These are phyloP conservation scores for Xylaria nigripes DNA, from an alignment of 495 filamentous ascomycete genomes.

Conservation along the genomic window DNA sequence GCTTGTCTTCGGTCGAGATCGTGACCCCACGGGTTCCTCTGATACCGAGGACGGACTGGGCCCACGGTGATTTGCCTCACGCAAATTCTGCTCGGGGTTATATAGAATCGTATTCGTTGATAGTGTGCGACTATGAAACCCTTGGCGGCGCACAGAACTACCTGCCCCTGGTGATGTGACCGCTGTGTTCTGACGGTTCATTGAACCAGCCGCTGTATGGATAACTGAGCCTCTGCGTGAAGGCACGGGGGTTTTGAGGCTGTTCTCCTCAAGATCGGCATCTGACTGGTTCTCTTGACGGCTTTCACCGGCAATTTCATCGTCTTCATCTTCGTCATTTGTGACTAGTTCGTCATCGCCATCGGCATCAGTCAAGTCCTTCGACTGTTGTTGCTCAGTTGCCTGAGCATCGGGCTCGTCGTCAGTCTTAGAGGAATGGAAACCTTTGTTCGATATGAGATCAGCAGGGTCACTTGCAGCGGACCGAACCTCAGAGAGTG, in stretches of 20 bases:
- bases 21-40: conserved; percentile 20
- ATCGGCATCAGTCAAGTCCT: conserved; percentile 64
- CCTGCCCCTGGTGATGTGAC: conserved; percentile 25
- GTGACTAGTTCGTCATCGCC: conserved; percentile 88
- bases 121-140: conserved; percentile 52
- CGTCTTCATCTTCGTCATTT: conserved; percentile 55
- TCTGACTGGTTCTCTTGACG: conserved; percentile 14
- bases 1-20: conserved; percentile 27
- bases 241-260: conserved; percentile 38
- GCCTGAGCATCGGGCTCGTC: conserved; percentile 18
- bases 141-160: conserved; percentile 24
- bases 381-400: conserved; percentile 28
- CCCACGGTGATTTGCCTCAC: conserved; percentile 29
- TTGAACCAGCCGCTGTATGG: conserved; percentile 20
- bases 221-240: conserved; percentile 14
- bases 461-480: conserved; percentile 49
- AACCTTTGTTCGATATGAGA: conserved; percentile 35
- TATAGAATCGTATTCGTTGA: conserved; percentile 77
- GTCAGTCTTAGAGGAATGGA: conserved; percentile 24
- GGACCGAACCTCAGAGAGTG: conserved; percentile 43
- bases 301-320: conserved; percentile 25
- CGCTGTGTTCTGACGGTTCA: conserved; percentile 15
- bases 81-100: conserved; percentile 36
- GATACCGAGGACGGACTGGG: conserved; percentile 44
- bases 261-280: conserved; percentile 31